Evolutionary conservation across 306 rosid genomes (phyloP), one percentile per base, ranked within the genome.

Genomic region (Cicer bijugum): DNA sequence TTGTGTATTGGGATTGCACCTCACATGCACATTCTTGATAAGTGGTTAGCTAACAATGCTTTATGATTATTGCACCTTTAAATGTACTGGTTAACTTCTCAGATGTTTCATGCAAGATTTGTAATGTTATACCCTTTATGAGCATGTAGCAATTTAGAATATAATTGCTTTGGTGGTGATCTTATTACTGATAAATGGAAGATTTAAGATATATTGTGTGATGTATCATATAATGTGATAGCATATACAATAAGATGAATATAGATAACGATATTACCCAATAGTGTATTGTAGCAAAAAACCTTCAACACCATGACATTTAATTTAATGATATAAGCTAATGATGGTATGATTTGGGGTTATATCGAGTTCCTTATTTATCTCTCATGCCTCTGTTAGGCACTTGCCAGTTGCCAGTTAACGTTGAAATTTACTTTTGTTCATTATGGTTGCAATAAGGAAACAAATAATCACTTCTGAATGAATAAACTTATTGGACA

Each of bases 331-430:
- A 42, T 44, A 15, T 55, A 56, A 78, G 17, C 60, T 5, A 55
- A 65, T 64, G 46, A 66, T 66, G 51, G 55, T 46, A 45, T 59
- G 10, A 62, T 43, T 61, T 40, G 70, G 71, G 52, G 4, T 66
- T 53, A 15, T 39, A 28, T 63, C 23, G 43, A 52, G 14, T 45
- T 55, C 50, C 60, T 15, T 58, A 37, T 23, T 70, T 58, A 20
- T 45, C 33, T 14, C 33, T 33, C 15, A 3, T 35, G 7, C 47
- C 37, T 55, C 78, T 48, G 35, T 47, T 75, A 33, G 39, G 19
- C 83, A 75, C 69, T 59, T 67, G 35, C 65, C 23, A 19, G 51
- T 59, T 67, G 35, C 65, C 23, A 19, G 51, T 17, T 46, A 3
- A 45, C 38, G 48, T 47, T 44, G 56, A 23, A 16, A 55, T 15